phyloP scores from a whole-genome alignment of 169 alveolate genomes.

The Cryptosporidium meleagridis region DNA sequence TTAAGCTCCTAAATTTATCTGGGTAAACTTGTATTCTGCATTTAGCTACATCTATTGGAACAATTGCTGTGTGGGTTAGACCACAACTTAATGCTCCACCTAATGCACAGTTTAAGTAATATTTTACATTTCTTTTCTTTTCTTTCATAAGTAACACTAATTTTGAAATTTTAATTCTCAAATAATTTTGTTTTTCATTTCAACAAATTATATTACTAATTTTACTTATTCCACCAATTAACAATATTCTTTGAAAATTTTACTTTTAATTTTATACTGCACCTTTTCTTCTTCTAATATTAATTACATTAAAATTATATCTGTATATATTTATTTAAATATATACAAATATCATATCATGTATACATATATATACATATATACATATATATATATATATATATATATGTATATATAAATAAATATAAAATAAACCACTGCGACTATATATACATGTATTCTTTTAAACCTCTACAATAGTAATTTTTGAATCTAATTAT shows the following conservation, averaged over 20 bases:
- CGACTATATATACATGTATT: not conserved
- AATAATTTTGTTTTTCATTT: not conserved
- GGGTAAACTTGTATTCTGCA: conserved; percentile 96
- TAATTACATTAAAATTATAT: too few species aligned
- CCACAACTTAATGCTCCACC: conserved; percentile 98
- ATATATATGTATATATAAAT: not conserved
- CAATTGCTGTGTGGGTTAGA: conserved; percentile 94
- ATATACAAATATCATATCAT: too few species aligned
- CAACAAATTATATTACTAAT: not conserved
- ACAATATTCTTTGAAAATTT: not conserved
- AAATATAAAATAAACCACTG: not conserved
- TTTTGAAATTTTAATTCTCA: not conserved
- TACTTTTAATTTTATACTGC: too few species aligned
- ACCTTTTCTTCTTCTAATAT: not conserved
- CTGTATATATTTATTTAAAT: too few species aligned
- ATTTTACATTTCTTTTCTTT: conserved; percentile 60
- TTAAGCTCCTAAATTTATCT: conserved; percentile 84
- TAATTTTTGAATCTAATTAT: not conserved
- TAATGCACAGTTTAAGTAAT: conserved; percentile 94
- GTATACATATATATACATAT: too few species aligned
- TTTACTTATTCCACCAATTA: not conserved
- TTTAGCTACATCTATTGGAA: conserved; percentile 96
- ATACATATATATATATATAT: too few species aligned
- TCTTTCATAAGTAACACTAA: conserved; percentile 12
- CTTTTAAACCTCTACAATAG: not conserved